Evolutionary conservation across 495 filamentous ascomycete genomes (phyloP), one percentile per base, ranked within the genome.

Genomic region (Penicillium robsamsonii): DNA sequence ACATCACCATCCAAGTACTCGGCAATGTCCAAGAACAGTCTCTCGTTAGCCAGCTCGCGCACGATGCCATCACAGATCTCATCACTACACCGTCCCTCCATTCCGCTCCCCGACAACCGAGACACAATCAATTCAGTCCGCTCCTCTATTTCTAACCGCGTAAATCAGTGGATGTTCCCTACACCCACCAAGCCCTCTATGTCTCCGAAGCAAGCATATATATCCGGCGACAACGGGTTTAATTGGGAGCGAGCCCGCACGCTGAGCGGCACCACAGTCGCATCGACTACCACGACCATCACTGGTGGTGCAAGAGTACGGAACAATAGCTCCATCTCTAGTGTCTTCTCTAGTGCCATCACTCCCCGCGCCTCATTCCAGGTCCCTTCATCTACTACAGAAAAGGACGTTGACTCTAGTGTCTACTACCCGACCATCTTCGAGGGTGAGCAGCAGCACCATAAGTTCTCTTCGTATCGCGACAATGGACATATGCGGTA

Each of bases 191-290:
- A 47, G 30, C 12, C 37, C 41, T 18, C 35, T 29, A 27, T 53
- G 31, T 5, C 51, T 17, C 44, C 62, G 30, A 30, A 58, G 27
- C 48, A 66, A 65, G 49, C 44, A 49, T 57, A 55, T 12, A 53
- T 63, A 4, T 54, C 57, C 4, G 57, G 61, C 18, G 67, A 67
- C 20, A 57, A 60, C 24, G 60, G 49, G 18, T 67, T 71, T 22
- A 50, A 48, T 5, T 73, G 70, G 59, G 68, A 69, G 35, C 70
- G 70, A 56, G 64, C 69, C 37, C 75, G 73, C 38, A 76, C 73
- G 1, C 47, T 74, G 31, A 79, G 75, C 47, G 73, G 74, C 15
- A 73, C 72, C 11, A 77, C 75, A 5, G 52, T 74, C 41, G 63
- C 58, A 12, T 73, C 75, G 3, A 61, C 61, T 11, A 55, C 64